Percentiles rank a stretch among this genome's conserved stretches.
These are phyloP conservation scores for Rosa chinensis DNA, from an alignment of 306 rosid species.

Conservation along the genomic window DNA sequence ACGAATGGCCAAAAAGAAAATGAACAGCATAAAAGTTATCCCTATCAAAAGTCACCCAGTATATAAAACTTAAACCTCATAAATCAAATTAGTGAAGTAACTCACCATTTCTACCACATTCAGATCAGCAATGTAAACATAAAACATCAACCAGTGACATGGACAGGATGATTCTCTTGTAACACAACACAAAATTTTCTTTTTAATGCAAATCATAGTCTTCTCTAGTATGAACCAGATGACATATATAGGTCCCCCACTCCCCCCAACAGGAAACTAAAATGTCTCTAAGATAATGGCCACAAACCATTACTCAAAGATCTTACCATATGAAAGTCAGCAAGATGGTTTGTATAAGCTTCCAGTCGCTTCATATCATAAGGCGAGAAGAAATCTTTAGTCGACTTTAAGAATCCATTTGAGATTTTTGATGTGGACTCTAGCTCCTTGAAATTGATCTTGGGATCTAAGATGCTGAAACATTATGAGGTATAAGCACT, in stretches of 20 bases:
- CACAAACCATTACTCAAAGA: background rate
- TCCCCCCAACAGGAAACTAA: background rate
- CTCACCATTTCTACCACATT: background rate
- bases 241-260: background rate
- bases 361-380: conserved; percentile 94
- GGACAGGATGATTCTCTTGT: background rate
- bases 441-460: conserved; percentile 62
- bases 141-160: background rate
- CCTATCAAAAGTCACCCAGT: background rate
- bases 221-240: background rate
- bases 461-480: conserved; percentile 86
- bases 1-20: background rate
- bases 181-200: background rate
- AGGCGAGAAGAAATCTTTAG: conserved; percentile 57
- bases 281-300: background rate
- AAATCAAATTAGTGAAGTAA: background rate
- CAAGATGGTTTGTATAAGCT: conserved; percentile 78
- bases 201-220: background rate
- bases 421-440: conserved; percentile 33
- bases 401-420: conserved; percentile 52
- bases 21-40: background rate
- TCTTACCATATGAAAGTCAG: conserved; percentile 86
- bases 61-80: background rate
- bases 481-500: conserved; percentile 31
- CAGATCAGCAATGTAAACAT: background rate